These are phyloP conservation scores for Aspergillus cavernicola DNA, from an alignment of 495 filamentous ascomycete species.

Conservation along the genomic window DNA sequence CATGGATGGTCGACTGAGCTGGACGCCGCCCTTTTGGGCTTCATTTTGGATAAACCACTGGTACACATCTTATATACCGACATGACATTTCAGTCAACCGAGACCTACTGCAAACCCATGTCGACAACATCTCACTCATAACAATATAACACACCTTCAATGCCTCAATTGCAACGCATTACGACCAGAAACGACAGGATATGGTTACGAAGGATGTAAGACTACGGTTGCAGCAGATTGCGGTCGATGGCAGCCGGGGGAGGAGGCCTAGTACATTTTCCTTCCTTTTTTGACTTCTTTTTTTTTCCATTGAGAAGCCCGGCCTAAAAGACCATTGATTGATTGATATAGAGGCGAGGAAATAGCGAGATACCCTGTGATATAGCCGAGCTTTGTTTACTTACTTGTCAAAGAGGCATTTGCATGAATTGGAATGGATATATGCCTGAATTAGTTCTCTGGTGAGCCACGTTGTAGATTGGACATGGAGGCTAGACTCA, in stretches of 20 bases:
- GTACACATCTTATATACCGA: neutral
- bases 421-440: slow-evolving; percentile 9
- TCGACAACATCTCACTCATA: slow-evolving; percentile 5
- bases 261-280: neutral
- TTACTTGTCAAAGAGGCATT: slow-evolving; percentile 14
- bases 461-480: too few relatives aligned
- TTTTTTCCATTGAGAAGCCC: neutral
- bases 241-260: neutral
- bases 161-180: slow-evolving; percentile 9
- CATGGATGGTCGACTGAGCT: slow-evolving; percentile 56
- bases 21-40: neutral
- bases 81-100: slow-evolving; percentile 10
- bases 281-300: neutral
- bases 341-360: slow-evolving; percentile 16
- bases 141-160: neutral
- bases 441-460: too few relatives aligned
- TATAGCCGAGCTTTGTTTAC: slow-evolving; percentile 2
- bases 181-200: slow-evolving; percentile 13
- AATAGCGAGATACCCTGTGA: slow-evolving; percentile 20
- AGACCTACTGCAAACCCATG: neutral
- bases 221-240: neutral
- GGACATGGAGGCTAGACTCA: too few relatives aligned
- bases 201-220: slow-evolving; percentile 3
- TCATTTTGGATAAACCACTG: slow-evolving; percentile 7
- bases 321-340: slow-evolving; percentile 2